Evolutionary conservation across 2,329 filamentous ascomycete species (phyloP).

Genomic region (Cordyceps javanica): DNA sequence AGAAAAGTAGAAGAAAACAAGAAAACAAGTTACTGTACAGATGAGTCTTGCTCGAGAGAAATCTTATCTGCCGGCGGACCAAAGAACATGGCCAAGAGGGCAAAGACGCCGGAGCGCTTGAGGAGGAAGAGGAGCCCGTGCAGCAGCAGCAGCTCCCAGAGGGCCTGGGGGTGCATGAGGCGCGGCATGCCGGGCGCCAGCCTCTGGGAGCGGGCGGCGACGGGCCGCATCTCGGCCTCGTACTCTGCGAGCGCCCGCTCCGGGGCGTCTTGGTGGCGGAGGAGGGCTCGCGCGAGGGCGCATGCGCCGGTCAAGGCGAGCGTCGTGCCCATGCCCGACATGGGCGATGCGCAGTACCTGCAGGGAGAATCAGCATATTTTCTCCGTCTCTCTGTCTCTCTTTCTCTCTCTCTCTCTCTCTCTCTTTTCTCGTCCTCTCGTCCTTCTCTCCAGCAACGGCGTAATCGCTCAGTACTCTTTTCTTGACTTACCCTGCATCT

Average conservation of each 20-base stretch:
- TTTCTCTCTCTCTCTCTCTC: too few species aligned
- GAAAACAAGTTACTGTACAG: background rate
- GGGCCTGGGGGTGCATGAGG: slow-evolving; percentile 22
- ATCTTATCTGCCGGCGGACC: slow-evolving; percentile 3
- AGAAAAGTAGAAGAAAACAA: background rate
- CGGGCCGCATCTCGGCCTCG: slow-evolving; percentile 33
- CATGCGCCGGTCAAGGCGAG: slow-evolving; percentile 42
- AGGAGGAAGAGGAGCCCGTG: slow-evolving; percentile 11
- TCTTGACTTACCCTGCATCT: slow-evolving; percentile 33
- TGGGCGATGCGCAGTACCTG: slow-evolving; percentile 36
- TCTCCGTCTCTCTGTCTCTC: too few species aligned
- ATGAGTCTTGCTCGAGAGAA: background rate
- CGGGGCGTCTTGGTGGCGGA: slow-evolving; percentile 18
- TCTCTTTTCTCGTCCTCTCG: too few species aligned
- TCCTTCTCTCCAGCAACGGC: too few species aligned
- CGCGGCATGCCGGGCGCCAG: slow-evolving; percentile 22
- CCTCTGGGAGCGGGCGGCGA: slow-evolving; percentile 33
- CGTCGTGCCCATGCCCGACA: slow-evolving; percentile 44
- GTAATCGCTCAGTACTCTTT: too few species aligned
- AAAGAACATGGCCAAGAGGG: background rate
- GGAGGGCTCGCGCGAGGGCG: slow-evolving; percentile 43
- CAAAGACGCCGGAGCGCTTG: background rate
- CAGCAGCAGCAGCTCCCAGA: slow-evolving; percentile 21
- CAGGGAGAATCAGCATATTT: too few species aligned
- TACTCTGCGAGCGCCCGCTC: slow-evolving; percentile 31